Percentiles rank a stretch among this genome's conserved stretches.
phyloP scores from a whole-genome alignment of 768 basidiomycete species.

The Xanthoconium stramineum region DNA sequence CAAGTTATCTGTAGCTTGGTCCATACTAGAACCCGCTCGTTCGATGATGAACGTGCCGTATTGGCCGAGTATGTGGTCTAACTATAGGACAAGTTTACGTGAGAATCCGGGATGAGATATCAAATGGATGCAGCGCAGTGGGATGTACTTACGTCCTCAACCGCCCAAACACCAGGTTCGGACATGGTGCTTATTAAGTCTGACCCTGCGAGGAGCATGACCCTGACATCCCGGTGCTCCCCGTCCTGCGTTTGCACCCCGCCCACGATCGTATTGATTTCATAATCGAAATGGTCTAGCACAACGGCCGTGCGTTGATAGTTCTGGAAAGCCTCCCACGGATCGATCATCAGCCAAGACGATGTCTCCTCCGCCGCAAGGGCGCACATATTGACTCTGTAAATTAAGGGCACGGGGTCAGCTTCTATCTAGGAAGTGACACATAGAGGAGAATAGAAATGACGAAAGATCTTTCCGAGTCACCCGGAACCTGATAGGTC shows the following conservation, averaged over 20 bases:
- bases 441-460: background rate
- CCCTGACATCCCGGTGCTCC: slow-evolving; percentile 68
- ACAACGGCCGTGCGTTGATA: slow-evolving; percentile 98
- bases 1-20: slow-evolving; percentile 71
- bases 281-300: slow-evolving; percentile 93
- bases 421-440: slow-evolving; percentile 12
- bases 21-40: slow-evolving; percentile 89
- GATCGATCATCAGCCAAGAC: slow-evolving; percentile 94
- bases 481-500: slow-evolving; percentile 1
- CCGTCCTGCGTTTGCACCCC: slow-evolving; percentile 75
- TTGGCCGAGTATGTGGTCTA: slow-evolving; percentile 93
- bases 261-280: slow-evolving; percentile 83
- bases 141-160: slow-evolving; percentile 73
- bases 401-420: slow-evolving; percentile 25
- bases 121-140: background rate
- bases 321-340: slow-evolving; percentile 94
- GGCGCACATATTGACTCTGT: slow-evolving; percentile 82
- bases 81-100: slow-evolving; percentile 41
- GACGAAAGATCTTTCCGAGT: slow-evolving; percentile 7
- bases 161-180: slow-evolving; percentile 97
- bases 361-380: slow-evolving; percentile 88
- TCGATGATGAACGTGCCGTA: slow-evolving; percentile 96
- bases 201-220: slow-evolving; percentile 97
- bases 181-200: slow-evolving; percentile 98
- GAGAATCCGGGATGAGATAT: slow-evolving; percentile 13